Percentiles rank a stretch among this genome's conserved stretches.
Evolutionary conservation across 2,329 filamentous ascomycete species (phyloP).

Genomic region (Corniculantispora saksenae): DNA sequence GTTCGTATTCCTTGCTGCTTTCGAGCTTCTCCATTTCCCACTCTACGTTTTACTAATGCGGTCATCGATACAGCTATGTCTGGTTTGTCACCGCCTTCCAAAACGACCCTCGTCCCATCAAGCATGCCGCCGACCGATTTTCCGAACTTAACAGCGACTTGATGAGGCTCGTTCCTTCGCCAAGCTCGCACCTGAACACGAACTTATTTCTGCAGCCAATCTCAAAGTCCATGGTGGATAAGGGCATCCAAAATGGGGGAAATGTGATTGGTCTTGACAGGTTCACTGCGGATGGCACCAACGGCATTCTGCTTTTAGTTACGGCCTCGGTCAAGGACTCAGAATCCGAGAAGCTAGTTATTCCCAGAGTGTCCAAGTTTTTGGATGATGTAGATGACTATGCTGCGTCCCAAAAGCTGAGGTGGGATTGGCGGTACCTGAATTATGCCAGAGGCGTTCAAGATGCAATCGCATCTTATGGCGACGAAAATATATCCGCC

Average conservation of each 20-base stretch:
- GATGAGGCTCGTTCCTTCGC: conserved; percentile 27
- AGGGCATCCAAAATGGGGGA: conserved; percentile 32
- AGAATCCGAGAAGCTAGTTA: conserved; percentile 35
- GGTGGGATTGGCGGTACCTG: conserved; percentile 22
- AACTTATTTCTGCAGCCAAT: conserved; percentile 36
- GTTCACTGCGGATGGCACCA: conserved; percentile 27
- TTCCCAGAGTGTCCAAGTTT: conserved; percentile 37
- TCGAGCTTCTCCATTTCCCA: no score
- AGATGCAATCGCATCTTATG: conserved; percentile 2
- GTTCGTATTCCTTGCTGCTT: conserved; percentile 18
- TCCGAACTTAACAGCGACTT: conserved; percentile 31
- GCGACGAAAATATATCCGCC: background rate
- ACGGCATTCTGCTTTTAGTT: conserved; percentile 36
- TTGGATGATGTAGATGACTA: conserved; percentile 32
- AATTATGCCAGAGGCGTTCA: background rate
- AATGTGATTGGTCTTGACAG: conserved; percentile 37
- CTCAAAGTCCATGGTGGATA: conserved; percentile 32
- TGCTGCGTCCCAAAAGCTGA: conserved; percentile 27
- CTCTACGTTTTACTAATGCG: background rate
- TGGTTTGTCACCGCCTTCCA: conserved; percentile 40
- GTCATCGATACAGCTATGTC: conserved; percentile 27
- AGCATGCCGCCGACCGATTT: conserved; percentile 34
- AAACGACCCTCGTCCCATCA: conserved; percentile 37
- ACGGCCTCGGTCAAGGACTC: conserved; percentile 34
- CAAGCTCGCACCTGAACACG: background rate